Conservation (phyloP, 2,329 filamentous ascomycete genomes). For the Colletotrichum spaethianum region DNA sequence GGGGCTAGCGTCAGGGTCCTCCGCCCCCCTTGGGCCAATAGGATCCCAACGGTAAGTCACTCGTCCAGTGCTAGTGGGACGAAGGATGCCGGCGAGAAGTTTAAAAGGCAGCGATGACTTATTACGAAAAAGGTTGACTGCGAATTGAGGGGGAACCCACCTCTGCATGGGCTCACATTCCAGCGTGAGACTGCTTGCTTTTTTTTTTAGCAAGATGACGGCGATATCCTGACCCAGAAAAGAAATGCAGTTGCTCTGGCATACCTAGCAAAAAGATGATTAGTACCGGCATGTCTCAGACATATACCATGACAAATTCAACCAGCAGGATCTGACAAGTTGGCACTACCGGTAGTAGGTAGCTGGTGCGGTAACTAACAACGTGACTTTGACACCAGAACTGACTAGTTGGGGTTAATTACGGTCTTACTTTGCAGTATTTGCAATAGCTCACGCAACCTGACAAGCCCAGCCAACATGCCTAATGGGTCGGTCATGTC, state of each 20-base stretch:
- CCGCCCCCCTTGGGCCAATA: conserved; percentile 12
- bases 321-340: not conserved
- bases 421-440: not conserved
- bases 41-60: not conserved
- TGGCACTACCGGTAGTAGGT: not conserved
- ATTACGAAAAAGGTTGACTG: too few relatives aligned
- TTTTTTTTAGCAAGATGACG: too few relatives aligned
- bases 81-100: not conserved
- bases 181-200: not conserved
- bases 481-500: too few relatives aligned
- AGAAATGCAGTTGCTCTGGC: too few relatives aligned
- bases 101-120: not conserved
- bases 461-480: too few relatives aligned
- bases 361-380: not conserved
- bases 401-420: not conserved
- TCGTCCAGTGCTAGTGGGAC: not conserved
- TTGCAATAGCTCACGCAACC: not conserved
- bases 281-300: not conserved
- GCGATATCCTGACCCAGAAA: too few relatives aligned
- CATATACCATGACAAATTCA: not conserved
- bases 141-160: too few relatives aligned
- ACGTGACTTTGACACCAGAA: not conserved
- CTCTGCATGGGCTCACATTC: not conserved
- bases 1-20: conserved; percentile 2
- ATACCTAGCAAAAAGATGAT: not conserved